A percentile compares a stretch with the other conserved stretches of the same genome.
phyloP scores from a whole-genome alignment of 192 early-diverging fungal species.

The Helicostylum pulchrum region DNA sequence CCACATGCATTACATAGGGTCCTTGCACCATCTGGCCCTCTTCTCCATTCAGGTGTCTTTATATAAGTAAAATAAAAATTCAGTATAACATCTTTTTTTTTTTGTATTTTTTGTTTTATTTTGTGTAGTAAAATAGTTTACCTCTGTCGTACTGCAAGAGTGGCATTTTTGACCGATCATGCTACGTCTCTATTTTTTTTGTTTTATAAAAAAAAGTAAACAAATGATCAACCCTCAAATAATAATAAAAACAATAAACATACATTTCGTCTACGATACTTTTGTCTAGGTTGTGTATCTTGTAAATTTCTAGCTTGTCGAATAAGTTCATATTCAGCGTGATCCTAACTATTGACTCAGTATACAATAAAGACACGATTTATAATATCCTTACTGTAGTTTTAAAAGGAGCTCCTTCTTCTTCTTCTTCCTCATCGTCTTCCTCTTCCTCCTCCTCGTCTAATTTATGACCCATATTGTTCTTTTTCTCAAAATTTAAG shows the following conservation, averaged over 20 bases:
- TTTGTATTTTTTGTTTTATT: too few relatives aligned
- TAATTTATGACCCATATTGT: background rate
- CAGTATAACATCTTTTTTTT: too few relatives aligned
- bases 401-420: conserved; percentile 2
- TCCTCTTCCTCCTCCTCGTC: background rate
- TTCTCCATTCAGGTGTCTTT: conserved; percentile 91
- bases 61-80: conserved; percentile 65
- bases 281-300: background rate
- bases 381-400: background rate
- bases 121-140: too few relatives aligned
- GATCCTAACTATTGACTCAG: background rate
- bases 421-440: background rate
- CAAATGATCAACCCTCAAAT: too few relatives aligned
- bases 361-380: background rate
- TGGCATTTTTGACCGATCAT: conserved; percentile 47
- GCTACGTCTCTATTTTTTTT: conserved; percentile 10
- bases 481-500: background rate
- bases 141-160: conserved; percentile 78
- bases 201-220: background rate
- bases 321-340: conserved; percentile 15
- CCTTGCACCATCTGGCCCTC: conserved; percentile 84
- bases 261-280: conserved; percentile 23
- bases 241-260: too few relatives aligned
- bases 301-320: conserved; percentile 19
- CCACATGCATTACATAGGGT: conserved; percentile 96